phyloP scores from a whole-genome alignment of 352 stramenopile genomes.

The Peronospora farinosa region DNA sequence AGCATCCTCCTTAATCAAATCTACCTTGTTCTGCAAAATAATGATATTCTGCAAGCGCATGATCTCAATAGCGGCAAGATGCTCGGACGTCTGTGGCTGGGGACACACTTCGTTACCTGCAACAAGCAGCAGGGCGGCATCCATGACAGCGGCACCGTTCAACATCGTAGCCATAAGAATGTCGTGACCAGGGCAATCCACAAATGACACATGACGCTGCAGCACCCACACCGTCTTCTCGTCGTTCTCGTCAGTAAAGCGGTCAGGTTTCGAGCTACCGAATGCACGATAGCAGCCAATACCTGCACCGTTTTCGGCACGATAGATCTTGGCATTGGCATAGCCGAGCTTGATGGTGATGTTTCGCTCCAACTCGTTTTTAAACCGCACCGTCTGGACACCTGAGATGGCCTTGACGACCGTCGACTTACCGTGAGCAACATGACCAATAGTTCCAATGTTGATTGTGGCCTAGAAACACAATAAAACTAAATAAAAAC shows the following conservation, averaged over 20 bases:
- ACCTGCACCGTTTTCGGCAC: conserved; percentile 70
- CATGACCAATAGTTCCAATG: conserved; percentile 99
- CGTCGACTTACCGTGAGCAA: conserved; percentile 99
- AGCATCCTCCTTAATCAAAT: conserved; percentile 98
- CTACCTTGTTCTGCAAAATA: conserved; percentile 99
- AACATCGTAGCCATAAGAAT: conserved; percentile 99
- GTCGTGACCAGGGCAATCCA: conserved; percentile 99
- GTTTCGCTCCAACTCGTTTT: conserved; percentile 99
- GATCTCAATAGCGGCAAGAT: conserved; percentile 99
- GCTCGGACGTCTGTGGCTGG: conserved; percentile 99
- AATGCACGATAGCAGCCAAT: conserved; percentile 87
- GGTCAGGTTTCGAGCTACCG: conserved; percentile 83
- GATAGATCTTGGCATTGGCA: conserved; percentile 99
- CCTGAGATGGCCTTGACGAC: conserved; percentile 99
- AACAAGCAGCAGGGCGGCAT: conserved; percentile 97
- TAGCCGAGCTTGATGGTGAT: conserved; percentile 99
- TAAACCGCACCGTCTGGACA: conserved; percentile 97
- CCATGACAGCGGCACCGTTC: conserved; percentile 99
- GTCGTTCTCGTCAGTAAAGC: conserved; percentile 81
- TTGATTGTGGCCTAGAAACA: conserved; percentile 95
- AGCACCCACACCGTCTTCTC: conserved; percentile 88
- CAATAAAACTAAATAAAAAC: not conserved
- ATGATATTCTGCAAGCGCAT: conserved; percentile 99
- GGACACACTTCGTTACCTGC: conserved; percentile 98
- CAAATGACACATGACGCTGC: conserved; percentile 98